A percentile compares a stretch with the other conserved stretches of the same genome.
Conservation (phyloP, 257 asterid species). For the Jaltomata sinuosa region DNA sequence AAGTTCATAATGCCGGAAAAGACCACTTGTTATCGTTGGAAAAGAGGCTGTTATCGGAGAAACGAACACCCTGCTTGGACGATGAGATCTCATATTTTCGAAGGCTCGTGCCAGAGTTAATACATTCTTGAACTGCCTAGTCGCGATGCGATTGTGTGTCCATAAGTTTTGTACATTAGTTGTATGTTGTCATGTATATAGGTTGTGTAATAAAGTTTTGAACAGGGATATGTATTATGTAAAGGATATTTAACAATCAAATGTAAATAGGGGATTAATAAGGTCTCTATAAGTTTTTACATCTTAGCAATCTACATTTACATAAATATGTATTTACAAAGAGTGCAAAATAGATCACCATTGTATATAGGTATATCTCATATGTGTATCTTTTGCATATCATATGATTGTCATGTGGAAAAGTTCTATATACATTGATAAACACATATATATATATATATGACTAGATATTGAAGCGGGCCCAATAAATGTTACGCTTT, state of each 20-base stretch:
- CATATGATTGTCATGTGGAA: not conserved
- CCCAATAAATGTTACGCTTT: too few relatives aligned
- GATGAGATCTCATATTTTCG: constrained; percentile 7
- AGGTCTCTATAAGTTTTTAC: not conserved
- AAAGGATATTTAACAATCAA: not conserved
- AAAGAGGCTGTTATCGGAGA: not conserved
- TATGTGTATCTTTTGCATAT: not conserved
- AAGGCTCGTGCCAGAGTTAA: not conserved
- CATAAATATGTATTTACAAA: too few relatives aligned
- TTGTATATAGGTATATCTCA: not conserved
- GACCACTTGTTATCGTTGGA: not conserved
- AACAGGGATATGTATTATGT: not conserved
- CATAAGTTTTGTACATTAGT: not conserved
- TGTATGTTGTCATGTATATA: not conserved
- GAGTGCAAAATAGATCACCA: too few relatives aligned
- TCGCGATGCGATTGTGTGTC: not conserved
- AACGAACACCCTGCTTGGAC: constrained; percentile 1
- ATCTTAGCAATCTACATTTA: not conserved
- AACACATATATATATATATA: too few relatives aligned
- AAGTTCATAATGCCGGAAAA: not conserved
- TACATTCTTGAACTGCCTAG: not conserved
- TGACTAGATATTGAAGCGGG: too few relatives aligned
- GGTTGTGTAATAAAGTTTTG: not conserved
- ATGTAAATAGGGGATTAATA: not conserved
- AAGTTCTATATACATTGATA: not conserved